phyloP scores from a whole-genome alignment of 139 green algal genomes.

The Limnomonas spitsbergensis region DNA sequence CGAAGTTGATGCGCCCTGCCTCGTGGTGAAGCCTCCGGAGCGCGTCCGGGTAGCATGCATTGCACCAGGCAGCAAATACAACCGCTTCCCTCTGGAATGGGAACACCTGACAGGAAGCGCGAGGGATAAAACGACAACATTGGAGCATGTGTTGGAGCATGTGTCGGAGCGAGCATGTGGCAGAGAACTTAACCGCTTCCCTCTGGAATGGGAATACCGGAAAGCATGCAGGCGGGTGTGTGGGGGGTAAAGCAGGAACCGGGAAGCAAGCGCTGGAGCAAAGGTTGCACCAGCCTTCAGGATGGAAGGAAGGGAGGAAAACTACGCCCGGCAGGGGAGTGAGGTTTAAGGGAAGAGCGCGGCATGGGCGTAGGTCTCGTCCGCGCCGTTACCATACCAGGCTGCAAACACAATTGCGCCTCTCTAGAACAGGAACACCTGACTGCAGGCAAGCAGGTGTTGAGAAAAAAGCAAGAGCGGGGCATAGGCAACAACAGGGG shows the following conservation, averaged over 20 bases:
- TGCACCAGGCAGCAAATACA: conserved; percentile 47
- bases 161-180: conserved; percentile 20
- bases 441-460: neutral
- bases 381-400: neutral
- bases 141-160: neutral
- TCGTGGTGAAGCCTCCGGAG: conserved; percentile 16
- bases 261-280: neutral
- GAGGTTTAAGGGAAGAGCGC: too few species aligned
- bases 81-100: conserved; percentile 47
- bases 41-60: neutral
- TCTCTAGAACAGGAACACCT: too few species aligned
- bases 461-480: neutral
- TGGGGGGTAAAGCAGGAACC: neutral
- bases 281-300: neutral
- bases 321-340: too few species aligned
- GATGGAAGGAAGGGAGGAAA: too few species aligned
- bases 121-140: neutral
- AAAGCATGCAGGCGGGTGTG: neutral
- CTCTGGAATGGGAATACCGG: conserved; percentile 46
- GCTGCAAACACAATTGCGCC: neutral
- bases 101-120: conserved; percentile 21
- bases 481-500: too few species aligned
- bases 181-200: conserved; percentile 41
- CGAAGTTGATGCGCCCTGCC: neutral
- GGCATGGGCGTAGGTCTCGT: too few species aligned